Conservation (phyloP, 2,329 filamentous ascomycete species). For the Penicillium sp. region DNA sequence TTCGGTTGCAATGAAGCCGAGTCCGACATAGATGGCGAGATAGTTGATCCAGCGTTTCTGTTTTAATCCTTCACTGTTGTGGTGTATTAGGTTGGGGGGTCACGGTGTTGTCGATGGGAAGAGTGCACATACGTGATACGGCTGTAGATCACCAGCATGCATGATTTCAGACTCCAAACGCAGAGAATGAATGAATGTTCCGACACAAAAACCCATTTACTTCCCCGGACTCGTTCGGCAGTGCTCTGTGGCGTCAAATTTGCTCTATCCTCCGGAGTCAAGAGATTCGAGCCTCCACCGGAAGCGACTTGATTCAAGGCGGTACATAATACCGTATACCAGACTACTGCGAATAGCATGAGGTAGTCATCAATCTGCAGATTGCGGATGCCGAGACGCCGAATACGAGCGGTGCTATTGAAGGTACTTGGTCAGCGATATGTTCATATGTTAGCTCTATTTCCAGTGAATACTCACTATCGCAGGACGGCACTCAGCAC, state of each 20-base stretch:
- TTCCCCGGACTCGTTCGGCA: slow-evolving; percentile 48
- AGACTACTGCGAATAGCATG: slow-evolving; percentile 53
- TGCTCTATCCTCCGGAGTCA: slow-evolving; percentile 47
- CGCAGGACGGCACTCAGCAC: slow-evolving; percentile 36
- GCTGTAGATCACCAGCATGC: slow-evolving; percentile 52
- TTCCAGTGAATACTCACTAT: slow-evolving; percentile 40
- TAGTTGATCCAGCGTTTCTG: slow-evolving; percentile 39
- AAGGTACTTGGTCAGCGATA: background rate
- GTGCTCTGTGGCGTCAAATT: slow-evolving; percentile 48
- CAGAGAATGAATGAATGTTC: slow-evolving; percentile 60
- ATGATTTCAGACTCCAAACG: slow-evolving; percentile 52
- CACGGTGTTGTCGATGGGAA: background rate
- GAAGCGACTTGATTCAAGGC: slow-evolving; percentile 53
- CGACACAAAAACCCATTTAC: slow-evolving; percentile 60
- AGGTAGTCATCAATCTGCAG: slow-evolving; percentile 56
- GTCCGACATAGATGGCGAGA: slow-evolving; percentile 42
- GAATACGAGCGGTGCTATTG: slow-evolving; percentile 38
- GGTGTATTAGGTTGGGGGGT: background rate
- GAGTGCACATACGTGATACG: slow-evolving; percentile 45
- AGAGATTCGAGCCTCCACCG: slow-evolving; percentile 58
- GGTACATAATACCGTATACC: slow-evolving; percentile 55
- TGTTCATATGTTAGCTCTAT: background rate
- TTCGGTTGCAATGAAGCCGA: slow-evolving; percentile 50
- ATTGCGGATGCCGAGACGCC: slow-evolving; percentile 46
- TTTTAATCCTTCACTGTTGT: slow-evolving; percentile 30